A percentile compares a stretch with the other conserved stretches of the same genome.
These are phyloP conservation scores for Colletotrichum cordylinicola DNA, from an alignment of 2,329 filamentous ascomycete species.

Conservation along the genomic window DNA sequence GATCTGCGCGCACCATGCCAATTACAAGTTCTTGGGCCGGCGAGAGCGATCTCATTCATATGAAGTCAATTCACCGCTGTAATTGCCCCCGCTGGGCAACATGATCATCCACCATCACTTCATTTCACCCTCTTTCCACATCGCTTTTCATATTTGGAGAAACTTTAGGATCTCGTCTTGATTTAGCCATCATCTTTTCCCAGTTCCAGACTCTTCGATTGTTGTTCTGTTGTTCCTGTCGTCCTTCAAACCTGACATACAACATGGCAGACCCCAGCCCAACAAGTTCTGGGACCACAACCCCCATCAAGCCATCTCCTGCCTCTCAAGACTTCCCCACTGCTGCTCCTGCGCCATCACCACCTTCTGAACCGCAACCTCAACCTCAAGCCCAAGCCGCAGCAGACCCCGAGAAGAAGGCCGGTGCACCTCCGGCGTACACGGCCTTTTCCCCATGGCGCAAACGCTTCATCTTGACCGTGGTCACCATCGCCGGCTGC, in stretches of 20 bases:
- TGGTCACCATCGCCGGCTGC: slow-evolving; percentile 46
- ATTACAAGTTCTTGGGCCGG: not conserved
- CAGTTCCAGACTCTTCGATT: not conserved
- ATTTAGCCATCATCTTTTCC: not conserved
- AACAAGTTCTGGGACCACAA: slow-evolving; percentile 1
- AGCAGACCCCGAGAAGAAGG: slow-evolving; percentile 21
- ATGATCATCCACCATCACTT: not conserved
- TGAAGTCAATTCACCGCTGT: not conserved
- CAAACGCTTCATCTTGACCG: slow-evolving; percentile 39
- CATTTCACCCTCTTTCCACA: not conserved
- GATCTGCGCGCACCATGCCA: not conserved
- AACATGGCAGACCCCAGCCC: slow-evolving; percentile 3
- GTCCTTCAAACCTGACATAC: not conserved
- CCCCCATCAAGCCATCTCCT: not conserved
- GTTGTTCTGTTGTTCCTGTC: not conserved
- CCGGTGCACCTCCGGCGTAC: slow-evolving; percentile 30
- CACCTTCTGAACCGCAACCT: not conserved
- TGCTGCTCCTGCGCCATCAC: not conserved
- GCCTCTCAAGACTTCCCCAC: not conserved
- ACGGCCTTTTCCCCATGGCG: slow-evolving; percentile 40
- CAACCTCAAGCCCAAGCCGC: not conserved
- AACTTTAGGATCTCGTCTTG: not conserved
- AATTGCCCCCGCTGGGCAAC: not conserved
- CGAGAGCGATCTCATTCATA: not conserved
- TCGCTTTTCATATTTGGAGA: not conserved